Base-by-base conservation (phyloP, 2,329 filamentous ascomycete species). In the Knufia fluminis region DNA sequence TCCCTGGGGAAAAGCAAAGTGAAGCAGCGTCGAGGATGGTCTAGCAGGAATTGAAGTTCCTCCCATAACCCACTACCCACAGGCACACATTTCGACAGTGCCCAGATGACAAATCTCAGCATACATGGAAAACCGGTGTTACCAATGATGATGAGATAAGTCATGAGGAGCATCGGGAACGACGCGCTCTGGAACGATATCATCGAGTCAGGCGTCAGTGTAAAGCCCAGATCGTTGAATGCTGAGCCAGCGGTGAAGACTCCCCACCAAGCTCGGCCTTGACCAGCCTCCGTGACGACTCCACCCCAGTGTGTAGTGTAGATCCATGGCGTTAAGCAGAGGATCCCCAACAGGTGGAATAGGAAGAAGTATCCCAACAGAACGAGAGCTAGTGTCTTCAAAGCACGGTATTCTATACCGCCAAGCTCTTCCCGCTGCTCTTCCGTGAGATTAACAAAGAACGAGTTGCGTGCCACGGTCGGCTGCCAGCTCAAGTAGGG, bases 401-500 rank as follows among this genome's bases (percentile, higher is more conserved):
- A 66, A 0, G 91, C 86, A 4, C 92, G 83, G 62, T 98, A 98
- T 65, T 98, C 92, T 55, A 98, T 95, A 17, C 92, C 92, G 9
- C 92, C 92, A 2, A 98, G 71, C 66, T 98, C 92, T 63, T 98
- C 90, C 57, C 92, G 80, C 67, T 98, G 89, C 55, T 92, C 88
- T 57, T 94, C 85, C 0, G 85, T 86, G 56, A 98, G 68, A 57
- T 90, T 87, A 10, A 92, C 77, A 61, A 97, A 98, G 32, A 86
- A 84, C 9, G 91, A 97, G 65, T 98, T 98, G 54, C 92, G 82
- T 20, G 85, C 91, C 48, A 96, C 78, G 0, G 92, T 98, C 1
- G 92, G 88, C 52, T 90, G 83, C 78, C 88, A 97, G 65, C 88
- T 96, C 46, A 98, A 77, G 65, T 98, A 98, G 0, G 92, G 92